Conservation (phyloP, 108 stramenopile species). For the Stephanodiscus triporus region DNA sequence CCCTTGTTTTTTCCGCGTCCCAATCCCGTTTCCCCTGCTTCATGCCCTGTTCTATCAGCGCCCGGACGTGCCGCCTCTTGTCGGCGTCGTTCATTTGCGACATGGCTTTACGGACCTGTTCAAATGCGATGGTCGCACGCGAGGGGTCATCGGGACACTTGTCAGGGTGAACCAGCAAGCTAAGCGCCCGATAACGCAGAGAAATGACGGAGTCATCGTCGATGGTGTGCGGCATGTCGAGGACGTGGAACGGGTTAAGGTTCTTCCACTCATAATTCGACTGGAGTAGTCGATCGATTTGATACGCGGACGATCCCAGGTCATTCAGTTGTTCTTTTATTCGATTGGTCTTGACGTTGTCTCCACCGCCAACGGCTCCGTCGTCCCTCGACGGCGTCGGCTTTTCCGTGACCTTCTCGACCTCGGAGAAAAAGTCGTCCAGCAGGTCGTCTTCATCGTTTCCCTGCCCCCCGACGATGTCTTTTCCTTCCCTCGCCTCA, state of each 20-base stretch:
- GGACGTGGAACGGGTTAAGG: slow-evolving; percentile 82
- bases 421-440: slow-evolving; percentile 87
- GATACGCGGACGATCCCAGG: slow-evolving; percentile 66
- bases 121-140: slow-evolving; percentile 77
- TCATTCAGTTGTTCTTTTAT: slow-evolving; percentile 71
- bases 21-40: slow-evolving; percentile 68
- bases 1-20: slow-evolving; percentile 31
- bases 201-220: slow-evolving; percentile 74
- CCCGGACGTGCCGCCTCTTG: slow-evolving; percentile 58
- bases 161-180: slow-evolving; percentile 83
- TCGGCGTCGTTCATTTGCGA: slow-evolving; percentile 59
- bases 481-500: slow-evolving; percentile 28
- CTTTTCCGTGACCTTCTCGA: slow-evolving; percentile 75
- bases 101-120: slow-evolving; percentile 82
- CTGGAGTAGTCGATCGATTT: slow-evolving; percentile 83
- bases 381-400: slow-evolving; percentile 37
- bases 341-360: slow-evolving; percentile 55
- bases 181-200: slow-evolving; percentile 80
- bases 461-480: slow-evolving; percentile 24
- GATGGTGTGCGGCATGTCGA: slow-evolving; percentile 68
- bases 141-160: slow-evolving; percentile 59
- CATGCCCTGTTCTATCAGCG: slow-evolving; percentile 76
- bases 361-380: slow-evolving; percentile 8
- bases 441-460: slow-evolving; percentile 67
- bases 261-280: slow-evolving; percentile 87